Conservation (phyloP, 2,329 filamentous ascomycete species). For the Myriosclerotinia curreyana region DNA sequence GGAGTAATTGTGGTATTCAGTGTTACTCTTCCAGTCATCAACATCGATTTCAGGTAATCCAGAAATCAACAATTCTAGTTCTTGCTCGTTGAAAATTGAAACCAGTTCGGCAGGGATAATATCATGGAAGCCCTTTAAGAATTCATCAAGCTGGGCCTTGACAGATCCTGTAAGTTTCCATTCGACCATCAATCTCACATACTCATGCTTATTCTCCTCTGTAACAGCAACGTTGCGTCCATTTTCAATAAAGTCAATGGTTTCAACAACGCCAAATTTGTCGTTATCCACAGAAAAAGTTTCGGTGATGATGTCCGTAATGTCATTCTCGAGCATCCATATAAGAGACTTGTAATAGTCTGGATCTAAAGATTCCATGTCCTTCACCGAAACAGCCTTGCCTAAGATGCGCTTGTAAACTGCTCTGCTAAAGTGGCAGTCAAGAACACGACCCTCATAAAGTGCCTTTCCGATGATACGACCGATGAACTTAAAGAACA, state of each 20-base stretch:
- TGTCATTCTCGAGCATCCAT: slow-evolving; percentile 99
- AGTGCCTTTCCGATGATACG: slow-evolving; percentile 97
- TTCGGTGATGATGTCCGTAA: slow-evolving; percentile 90
- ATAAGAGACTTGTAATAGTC: slow-evolving; percentile 98
- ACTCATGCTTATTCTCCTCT: slow-evolving; percentile 98
- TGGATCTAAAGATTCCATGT: slow-evolving; percentile 97
- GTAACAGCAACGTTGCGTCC: slow-evolving; percentile 92
- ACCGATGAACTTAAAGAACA: slow-evolving; percentile 99
- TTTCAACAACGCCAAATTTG: slow-evolving; percentile 84
- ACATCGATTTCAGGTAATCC: slow-evolving; percentile 96
- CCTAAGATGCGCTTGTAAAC: slow-evolving; percentile 98
- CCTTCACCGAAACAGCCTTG: slow-evolving; percentile 93
- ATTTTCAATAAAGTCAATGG: slow-evolving; percentile 81
- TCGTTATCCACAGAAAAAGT: slow-evolving; percentile 94
- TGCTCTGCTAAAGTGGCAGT: slow-evolving; percentile 98
- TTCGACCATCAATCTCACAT: slow-evolving; percentile 90
- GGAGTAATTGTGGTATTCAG: slow-evolving; percentile 97
- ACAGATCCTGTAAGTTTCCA: slow-evolving; percentile 90
- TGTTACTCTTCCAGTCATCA: slow-evolving; percentile 99
- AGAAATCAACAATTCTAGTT: slow-evolving; percentile 93
- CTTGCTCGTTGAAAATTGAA: slow-evolving; percentile 97
- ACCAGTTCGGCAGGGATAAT: slow-evolving; percentile 94
- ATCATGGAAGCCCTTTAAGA: slow-evolving; percentile 94
- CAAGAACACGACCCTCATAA: slow-evolving; percentile 91
- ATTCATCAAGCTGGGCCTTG: slow-evolving; percentile 88